phyloP scores from a whole-genome alignment of 2,329 filamentous ascomycete genomes.

The Stagonosporopsis rhizophila region DNA sequence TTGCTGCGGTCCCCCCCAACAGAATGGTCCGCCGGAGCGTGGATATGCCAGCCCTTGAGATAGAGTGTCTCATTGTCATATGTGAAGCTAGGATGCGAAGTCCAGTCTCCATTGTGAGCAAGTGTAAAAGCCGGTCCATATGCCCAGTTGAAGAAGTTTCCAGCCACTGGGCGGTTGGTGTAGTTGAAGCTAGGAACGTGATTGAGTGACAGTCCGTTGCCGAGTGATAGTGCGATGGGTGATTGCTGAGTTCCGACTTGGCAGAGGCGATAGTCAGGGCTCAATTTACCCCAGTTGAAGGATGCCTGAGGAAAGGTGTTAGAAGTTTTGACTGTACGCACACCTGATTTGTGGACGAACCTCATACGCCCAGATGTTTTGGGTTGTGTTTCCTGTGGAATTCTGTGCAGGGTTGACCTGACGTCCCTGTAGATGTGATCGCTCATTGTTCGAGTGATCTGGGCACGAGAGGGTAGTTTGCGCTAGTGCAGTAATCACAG shows the following conservation, averaged over 20 bases:
- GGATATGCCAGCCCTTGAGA: slow-evolving; percentile 60
- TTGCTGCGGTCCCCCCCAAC: slow-evolving; percentile 53
- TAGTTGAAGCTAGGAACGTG: slow-evolving; percentile 56
- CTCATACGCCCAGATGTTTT: slow-evolving; percentile 29
- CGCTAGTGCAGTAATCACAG: slow-evolving; percentile 14
- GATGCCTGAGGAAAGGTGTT: slow-evolving; percentile 37
- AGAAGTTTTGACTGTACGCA: slow-evolving; percentile 34
- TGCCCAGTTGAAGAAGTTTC: slow-evolving; percentile 58
- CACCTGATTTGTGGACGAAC: neutral
- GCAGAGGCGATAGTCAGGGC: slow-evolving; percentile 54
- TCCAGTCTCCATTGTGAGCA: slow-evolving; percentile 48
- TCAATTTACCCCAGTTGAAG: slow-evolving; percentile 52
- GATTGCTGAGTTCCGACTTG: slow-evolving; percentile 61
- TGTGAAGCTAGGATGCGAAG: slow-evolving; percentile 51
- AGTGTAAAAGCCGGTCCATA: slow-evolving; percentile 58
- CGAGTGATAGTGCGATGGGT: slow-evolving; percentile 55
- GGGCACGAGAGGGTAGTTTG: slow-evolving; percentile 20
- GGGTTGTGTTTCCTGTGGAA: slow-evolving; percentile 19
- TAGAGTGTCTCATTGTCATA: slow-evolving; percentile 59
- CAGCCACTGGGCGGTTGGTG: slow-evolving; percentile 38
- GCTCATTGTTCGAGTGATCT: slow-evolving; percentile 26
- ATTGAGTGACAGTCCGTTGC: slow-evolving; percentile 50
- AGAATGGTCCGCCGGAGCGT: slow-evolving; percentile 59
- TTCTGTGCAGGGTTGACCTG: slow-evolving; percentile 11
- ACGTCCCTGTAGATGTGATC: slow-evolving; percentile 13